phyloP scores from a whole-genome alignment of 1,284 basidiomycete genomes.

The Cryptococcus hybrid region DNA sequence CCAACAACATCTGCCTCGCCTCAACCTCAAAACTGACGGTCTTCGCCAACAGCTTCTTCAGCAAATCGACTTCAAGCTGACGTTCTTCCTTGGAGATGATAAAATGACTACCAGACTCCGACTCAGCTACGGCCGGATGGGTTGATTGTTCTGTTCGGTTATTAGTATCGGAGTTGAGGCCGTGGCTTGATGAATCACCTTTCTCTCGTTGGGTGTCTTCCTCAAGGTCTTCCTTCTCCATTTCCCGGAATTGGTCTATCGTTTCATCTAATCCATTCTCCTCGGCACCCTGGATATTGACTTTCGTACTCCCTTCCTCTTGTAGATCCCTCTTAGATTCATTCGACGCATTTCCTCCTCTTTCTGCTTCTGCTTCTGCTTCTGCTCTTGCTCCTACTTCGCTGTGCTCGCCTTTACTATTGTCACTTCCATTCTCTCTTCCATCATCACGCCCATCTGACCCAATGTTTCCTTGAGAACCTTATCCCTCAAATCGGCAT shows the following conservation, averaged over 20 bases:
- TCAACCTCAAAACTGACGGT: conserved; percentile 39
- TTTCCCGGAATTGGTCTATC: neutral
- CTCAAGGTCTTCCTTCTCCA: neutral
- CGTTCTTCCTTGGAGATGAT: conserved; percentile 4
- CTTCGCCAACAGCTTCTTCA: conserved; percentile 33
- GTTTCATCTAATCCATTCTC: neutral
- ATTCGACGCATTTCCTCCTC: neutral
- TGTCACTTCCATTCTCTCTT: conserved; percentile 1
- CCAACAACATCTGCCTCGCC: conserved; percentile 40
- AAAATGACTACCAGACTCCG: neutral
- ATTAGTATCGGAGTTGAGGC: neutral
- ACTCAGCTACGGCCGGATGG: neutral
- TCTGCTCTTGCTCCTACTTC: neutral
- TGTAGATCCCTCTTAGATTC: neutral
- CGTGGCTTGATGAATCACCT: neutral
- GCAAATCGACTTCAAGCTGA: conserved; percentile 26
- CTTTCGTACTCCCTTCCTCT: neutral
- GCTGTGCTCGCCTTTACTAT: neutral
- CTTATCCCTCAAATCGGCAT: conserved; percentile 23
- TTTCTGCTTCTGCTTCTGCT: too few species aligned
- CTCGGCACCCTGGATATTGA: neutral
- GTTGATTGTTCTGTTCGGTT: neutral
- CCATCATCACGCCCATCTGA: conserved; percentile 9
- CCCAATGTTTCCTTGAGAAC: neutral
- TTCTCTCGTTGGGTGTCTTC: neutral